phyloP scores from a whole-genome alignment of 176 grass and related monocot species.

The Metroxylon sagu region DNA sequence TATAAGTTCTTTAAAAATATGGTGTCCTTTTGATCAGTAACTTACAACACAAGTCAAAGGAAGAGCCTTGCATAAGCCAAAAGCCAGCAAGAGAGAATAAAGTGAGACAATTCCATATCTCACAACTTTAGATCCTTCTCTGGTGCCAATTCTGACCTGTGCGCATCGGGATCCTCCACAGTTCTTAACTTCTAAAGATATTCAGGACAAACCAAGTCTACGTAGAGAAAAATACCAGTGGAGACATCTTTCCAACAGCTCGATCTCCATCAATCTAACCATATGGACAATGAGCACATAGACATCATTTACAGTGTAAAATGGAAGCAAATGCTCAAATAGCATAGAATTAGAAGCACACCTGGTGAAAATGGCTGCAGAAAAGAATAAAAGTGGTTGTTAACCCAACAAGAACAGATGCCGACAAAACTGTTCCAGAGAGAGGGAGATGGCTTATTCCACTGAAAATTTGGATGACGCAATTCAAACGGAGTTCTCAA shows the following conservation, averaged over 20 bases:
- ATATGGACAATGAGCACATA: constrained; percentile 3
- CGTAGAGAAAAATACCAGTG: constrained; percentile 43
- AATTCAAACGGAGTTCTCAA: not conserved
- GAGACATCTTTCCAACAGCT: constrained; percentile 86
- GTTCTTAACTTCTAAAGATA: not conserved
- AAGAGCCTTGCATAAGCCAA: constrained; percentile 48
- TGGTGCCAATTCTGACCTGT: constrained; percentile 78
- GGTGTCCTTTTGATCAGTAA: not conserved
- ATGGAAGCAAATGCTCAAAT: not conserved
- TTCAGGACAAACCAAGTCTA: not conserved
- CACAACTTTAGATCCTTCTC: constrained; percentile 45
- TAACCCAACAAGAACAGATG: constrained; percentile 80
- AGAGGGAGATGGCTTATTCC: constrained; percentile 41
- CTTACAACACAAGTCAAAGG: constrained; percentile 65
- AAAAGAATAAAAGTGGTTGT: constrained; percentile 96
- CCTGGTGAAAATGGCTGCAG: constrained; percentile 98
- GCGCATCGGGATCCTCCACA: constrained; percentile 1
- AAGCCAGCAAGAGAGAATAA: constrained; percentile 45
- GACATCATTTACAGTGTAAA: constrained; percentile 4
- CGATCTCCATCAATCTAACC: constrained; percentile 74
- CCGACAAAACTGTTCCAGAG: constrained; percentile 45
- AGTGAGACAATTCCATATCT: constrained; percentile 32
- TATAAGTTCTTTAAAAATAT: not conserved
- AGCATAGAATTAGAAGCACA: constrained; percentile 3
- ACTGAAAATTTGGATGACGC: constrained; percentile 34